phyloP scores from a whole-genome alignment of 768 basidiomycete species.

The Suillus discolor region DNA sequence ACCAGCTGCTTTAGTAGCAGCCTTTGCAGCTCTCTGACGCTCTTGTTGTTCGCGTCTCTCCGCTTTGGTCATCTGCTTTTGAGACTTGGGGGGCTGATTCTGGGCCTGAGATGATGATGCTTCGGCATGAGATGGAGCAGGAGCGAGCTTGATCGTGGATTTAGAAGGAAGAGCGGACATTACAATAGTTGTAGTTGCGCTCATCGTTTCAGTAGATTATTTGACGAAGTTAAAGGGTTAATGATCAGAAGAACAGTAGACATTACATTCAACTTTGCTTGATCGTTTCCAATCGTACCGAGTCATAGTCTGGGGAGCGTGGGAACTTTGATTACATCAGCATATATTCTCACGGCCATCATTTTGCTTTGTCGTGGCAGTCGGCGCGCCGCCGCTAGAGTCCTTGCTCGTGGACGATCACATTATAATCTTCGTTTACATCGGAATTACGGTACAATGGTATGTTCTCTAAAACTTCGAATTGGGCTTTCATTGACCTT shows the following conservation, averaged over 20 bases:
- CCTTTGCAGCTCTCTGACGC: slow-evolving; percentile 79
- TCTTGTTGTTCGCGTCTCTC: slow-evolving; percentile 82
- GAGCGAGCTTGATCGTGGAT: neutral
- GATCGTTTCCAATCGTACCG: slow-evolving; percentile 1
- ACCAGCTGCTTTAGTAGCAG: slow-evolving; percentile 42
- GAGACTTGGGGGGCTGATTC: slow-evolving; percentile 40
- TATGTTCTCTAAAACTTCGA: neutral
- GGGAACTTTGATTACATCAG: slow-evolving; percentile 8
- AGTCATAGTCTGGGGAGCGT: slow-evolving; percentile 14
- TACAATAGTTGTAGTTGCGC: slow-evolving; percentile 8
- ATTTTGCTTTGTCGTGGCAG: slow-evolving; percentile 2
- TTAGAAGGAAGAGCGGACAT: slow-evolving; percentile 5
- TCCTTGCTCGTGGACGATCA: slow-evolving; percentile 1
- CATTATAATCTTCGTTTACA: neutral
- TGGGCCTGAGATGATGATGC: slow-evolving; percentile 12
- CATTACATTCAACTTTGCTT: neutral
- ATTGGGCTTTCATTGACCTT: neutral
- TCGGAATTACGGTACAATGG: slow-evolving; percentile 3
- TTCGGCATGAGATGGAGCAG: slow-evolving; percentile 5
- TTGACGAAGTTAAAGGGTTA: neutral
- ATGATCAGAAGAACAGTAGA: neutral
- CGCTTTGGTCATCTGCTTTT: slow-evolving; percentile 79
- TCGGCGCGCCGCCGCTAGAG: neutral
- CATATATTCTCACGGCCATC: neutral
- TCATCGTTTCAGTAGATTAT: slow-evolving; percentile 5